phyloP scores from a whole-genome alignment of 2,329 filamentous ascomycete species.

The Metarhizium robertsii region DNA sequence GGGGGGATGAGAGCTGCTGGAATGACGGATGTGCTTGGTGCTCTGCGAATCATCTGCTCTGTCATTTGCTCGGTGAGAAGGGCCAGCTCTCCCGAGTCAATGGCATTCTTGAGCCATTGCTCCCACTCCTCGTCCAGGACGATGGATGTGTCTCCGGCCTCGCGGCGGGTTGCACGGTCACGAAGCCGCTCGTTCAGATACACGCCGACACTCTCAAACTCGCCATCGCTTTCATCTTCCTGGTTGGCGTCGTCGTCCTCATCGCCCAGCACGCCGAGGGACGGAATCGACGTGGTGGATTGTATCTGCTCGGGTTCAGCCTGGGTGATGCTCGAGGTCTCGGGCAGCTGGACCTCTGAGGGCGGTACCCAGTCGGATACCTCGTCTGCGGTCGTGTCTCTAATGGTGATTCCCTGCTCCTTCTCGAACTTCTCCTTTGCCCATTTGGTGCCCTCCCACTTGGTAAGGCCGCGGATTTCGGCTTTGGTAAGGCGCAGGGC shows the following conservation, averaged over 20 bases:
- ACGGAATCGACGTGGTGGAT: conserved; percentile 7
- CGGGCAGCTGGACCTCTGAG: not conserved
- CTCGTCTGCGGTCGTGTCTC: conserved; percentile 62
- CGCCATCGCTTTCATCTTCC: conserved; percentile 20
- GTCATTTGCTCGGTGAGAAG: conserved; percentile 35
- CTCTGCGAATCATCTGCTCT: conserved; percentile 22
- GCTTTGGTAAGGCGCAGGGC: conserved; percentile 54
- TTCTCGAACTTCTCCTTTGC: conserved; percentile 71
- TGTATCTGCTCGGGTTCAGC: conserved; percentile 8
- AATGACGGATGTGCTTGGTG: conserved; percentile 15
- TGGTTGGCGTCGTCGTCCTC: conserved; percentile 10
- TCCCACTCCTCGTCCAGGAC: conserved; percentile 65
- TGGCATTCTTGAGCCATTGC: conserved; percentile 62
- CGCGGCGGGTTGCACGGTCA: conserved; percentile 52
- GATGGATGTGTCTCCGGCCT: conserved; percentile 47
- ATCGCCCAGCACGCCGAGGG: conserved; percentile 10
- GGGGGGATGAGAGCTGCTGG: conserved; percentile 36
- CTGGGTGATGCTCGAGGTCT: conserved; percentile 2
- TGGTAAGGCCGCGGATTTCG: conserved; percentile 64
- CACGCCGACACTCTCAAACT: conserved; percentile 46
- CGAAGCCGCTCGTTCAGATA: conserved; percentile 56
- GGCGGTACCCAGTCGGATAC: conserved; percentile 47
- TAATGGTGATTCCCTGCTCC: conserved; percentile 61
- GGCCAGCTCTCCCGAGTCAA: conserved; percentile 46
- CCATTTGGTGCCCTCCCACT: conserved; percentile 79